Conservation (phyloP, 2,329 filamentous ascomycete genomes). For the Talaromyces atroroseus region DNA sequence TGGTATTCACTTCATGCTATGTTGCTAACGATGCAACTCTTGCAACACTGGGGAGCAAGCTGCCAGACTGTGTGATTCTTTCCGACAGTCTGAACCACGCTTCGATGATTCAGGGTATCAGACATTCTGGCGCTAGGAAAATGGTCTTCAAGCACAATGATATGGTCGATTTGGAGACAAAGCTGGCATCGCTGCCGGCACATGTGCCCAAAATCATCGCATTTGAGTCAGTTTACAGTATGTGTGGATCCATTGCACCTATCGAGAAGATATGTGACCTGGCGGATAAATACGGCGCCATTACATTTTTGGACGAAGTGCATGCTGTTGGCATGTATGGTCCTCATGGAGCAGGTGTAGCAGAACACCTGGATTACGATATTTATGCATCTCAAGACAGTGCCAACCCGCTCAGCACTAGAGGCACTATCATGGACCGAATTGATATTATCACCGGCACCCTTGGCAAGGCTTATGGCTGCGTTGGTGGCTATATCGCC, state of each 20-base stretch:
- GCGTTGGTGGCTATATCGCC: slow-evolving; percentile 95
- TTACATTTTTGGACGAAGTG: slow-evolving; percentile 97
- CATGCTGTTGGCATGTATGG: slow-evolving; percentile 99
- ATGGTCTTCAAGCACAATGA: slow-evolving; percentile 99
- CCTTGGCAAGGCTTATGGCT: slow-evolving; percentile 94
- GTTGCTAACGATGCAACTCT: slow-evolving; percentile 97
- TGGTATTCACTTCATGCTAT: slow-evolving; percentile 97
- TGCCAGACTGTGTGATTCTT: slow-evolving; percentile 95
- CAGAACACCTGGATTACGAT: slow-evolving; percentile 94
- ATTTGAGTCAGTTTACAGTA: slow-evolving; percentile 98
- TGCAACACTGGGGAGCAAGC: slow-evolving; percentile 91
- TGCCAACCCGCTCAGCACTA: slow-evolving; percentile 33
- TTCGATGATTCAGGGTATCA: slow-evolving; percentile 98
- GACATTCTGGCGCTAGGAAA: slow-evolving; percentile 94
- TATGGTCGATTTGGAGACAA: slow-evolving; percentile 82
- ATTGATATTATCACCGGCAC: slow-evolving; percentile 98
- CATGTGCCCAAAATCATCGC: slow-evolving; percentile 95
- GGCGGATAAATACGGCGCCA: slow-evolving; percentile 93
- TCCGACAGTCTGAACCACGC: slow-evolving; percentile 97
- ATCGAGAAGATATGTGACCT: slow-evolving; percentile 95
- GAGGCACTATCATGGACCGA: slow-evolving; percentile 87
- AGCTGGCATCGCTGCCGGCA: slow-evolving; percentile 79
- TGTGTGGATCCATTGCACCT: slow-evolving; percentile 95
- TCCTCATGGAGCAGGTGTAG: slow-evolving; percentile 88
- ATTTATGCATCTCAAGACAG: slow-evolving; percentile 70